Evolutionary conservation across 345 rosid genomes (phyloP), one percentile per base, ranked within the genome.

Genomic region (Toxicodendron radicans): DNA sequence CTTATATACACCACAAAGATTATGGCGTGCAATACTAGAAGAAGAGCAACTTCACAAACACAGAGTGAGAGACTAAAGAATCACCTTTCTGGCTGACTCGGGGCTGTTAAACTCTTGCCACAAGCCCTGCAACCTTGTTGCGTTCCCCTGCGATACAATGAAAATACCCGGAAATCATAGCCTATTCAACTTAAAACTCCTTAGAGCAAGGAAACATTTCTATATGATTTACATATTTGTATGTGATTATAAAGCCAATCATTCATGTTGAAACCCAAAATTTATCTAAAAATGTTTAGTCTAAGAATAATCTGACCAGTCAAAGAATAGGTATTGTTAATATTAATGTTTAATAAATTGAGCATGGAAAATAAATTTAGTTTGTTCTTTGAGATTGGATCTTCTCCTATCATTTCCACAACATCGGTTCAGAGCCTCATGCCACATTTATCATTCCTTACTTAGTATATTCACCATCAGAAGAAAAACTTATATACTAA

Each of bases 41-140:
- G 4, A 30, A 5, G 35, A 41, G 6, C 16, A 49, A 71, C 12
- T 4, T 18, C 27, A 33, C 1, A 9, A 12, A 56, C 27, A 2
- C 1, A 30, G 0, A 32, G 10, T 0, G 9, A 38, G 5, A 62
- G 18, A 23, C 17, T 45, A 57, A 70, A 9, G 38, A 9, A 51
- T 43, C 48, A 91, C 94, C 93, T 89, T 77, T 84, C 88, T 80
- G 0, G 95, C 92, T 1, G 89, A 81, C 14, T 87, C 95, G 17
- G 88, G 76, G 6, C 79, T 81, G 8, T 77, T 76, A 79, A 93
- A 93, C 13, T 87, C 88, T 68, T 86, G 86, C 58, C 85, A 78
- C 71, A 93, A 79, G 79, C 87, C 95, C 98, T 93, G 78, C 75
- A 74, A 68, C 58, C n/a, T n/a, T n/a, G n/a, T n/a, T n/a, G n/a